A percentile compares a stretch with the other conserved stretches of the same genome.
phyloP scores from a whole-genome alignment of 176 grass and related monocot genomes.

The Avena sativa region DNA sequence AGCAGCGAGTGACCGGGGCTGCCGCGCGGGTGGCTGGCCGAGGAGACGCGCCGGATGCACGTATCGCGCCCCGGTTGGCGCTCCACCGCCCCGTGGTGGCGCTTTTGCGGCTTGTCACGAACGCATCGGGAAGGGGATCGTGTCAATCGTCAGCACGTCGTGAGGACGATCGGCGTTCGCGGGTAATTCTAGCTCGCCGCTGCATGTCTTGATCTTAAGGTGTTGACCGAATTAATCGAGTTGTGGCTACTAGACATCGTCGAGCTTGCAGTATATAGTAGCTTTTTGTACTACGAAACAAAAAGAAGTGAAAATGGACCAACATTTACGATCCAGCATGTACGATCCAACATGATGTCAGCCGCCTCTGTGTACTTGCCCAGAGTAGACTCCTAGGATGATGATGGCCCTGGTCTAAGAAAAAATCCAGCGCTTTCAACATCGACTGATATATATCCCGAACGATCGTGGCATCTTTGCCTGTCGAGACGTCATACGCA shows the following conservation, averaged over 20 bases:
- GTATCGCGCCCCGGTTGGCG: conserved; percentile 17
- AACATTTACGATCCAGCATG: too few species aligned
- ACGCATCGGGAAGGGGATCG: background rate
- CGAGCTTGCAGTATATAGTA: too few species aligned
- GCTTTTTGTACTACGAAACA: too few species aligned
- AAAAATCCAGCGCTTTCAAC: background rate
- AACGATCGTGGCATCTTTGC: background rate
- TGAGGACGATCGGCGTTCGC: background rate
- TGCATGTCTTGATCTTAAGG: too few species aligned
- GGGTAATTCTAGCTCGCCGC: background rate
- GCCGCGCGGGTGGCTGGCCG: background rate
- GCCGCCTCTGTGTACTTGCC: background rate
- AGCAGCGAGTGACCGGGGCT: background rate
- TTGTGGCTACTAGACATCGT: too few species aligned
- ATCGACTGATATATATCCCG: background rate
- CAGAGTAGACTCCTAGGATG: background rate
- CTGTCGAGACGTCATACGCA: background rate
- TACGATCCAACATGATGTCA: background rate
- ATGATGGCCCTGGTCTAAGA: too few species aligned
- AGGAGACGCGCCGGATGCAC: background rate
- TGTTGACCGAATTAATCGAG: too few species aligned
- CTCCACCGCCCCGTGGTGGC: background rate
- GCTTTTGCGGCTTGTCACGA: background rate
- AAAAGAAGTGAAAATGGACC: too few species aligned
- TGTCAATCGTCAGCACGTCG: background rate